A percentile compares a stretch with the other conserved stretches of the same genome.
phyloP scores from a whole-genome alignment of 1,139 yeast species.

The Tardiomyces digboiensis region DNA sequence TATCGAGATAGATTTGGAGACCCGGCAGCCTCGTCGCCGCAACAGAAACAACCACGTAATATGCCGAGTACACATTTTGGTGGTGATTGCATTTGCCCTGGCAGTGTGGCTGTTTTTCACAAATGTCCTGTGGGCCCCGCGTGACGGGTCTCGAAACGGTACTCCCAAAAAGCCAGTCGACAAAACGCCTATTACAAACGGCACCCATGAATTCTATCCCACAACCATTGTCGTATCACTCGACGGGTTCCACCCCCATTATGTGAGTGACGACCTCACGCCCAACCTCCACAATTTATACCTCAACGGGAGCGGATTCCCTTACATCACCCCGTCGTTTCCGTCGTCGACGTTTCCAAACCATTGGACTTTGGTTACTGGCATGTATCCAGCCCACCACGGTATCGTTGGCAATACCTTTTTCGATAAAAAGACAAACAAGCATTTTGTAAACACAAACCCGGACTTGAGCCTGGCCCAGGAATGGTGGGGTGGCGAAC shows the following conservation, averaged over 20 bases:
- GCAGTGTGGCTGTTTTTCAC: constrained; percentile 11
- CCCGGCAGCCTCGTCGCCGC: constrained; percentile 12
- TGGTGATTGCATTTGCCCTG: constrained; percentile 8
- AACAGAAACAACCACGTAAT: constrained; percentile 5
- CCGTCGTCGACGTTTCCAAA: constrained; percentile 90
- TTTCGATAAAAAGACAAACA: constrained; percentile 47
- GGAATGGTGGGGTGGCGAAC: constrained; percentile 87
- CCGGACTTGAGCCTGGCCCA: constrained; percentile 46
- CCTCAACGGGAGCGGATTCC: constrained; percentile 53
- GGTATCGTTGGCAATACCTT: constrained; percentile 85
- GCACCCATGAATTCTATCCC: constrained; percentile 64
- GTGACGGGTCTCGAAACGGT: not conserved
- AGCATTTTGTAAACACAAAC: constrained; percentile 56
- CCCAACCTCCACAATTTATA: constrained; percentile 59
- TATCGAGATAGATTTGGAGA: constrained; percentile 18
- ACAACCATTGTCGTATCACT: constrained; percentile 71
- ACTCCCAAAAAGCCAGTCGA: not conserved
- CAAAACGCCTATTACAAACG: constrained; percentile 41
- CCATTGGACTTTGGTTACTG: constrained; percentile 88
- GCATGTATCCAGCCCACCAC: constrained; percentile 72
- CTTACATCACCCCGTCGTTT: constrained; percentile 78
- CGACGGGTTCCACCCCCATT: constrained; percentile 91
- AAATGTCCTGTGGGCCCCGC: constrained; percentile 6
- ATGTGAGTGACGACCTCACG: constrained; percentile 55
- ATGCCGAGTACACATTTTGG: constrained; percentile 10